These are phyloP conservation scores for Ophiognomonia clavigignenti-juglandacearum DNA, from an alignment of 2,329 filamentous ascomycete species.

Conservation along the genomic window DNA sequence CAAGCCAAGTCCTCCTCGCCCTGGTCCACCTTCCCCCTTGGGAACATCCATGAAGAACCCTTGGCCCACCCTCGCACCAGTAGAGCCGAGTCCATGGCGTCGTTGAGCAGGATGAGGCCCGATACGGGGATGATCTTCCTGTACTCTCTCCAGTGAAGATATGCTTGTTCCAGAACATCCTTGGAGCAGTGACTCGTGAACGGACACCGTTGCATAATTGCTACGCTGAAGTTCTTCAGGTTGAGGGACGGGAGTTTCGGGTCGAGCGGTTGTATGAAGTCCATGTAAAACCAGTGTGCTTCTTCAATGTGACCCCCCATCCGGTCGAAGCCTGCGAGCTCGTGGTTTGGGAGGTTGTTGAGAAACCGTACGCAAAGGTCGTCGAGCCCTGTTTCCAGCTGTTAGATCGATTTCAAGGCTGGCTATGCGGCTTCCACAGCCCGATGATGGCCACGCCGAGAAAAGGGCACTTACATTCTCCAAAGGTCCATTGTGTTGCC, in stretches of 20 bases:
- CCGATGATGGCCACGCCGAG: not conserved
- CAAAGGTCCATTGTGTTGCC: slow-evolving; percentile 13
- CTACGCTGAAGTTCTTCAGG: slow-evolving; percentile 78
- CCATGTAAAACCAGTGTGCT: slow-evolving; percentile 99
- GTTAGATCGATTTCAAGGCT: slow-evolving; percentile 15
- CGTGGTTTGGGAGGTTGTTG: slow-evolving; percentile 89
- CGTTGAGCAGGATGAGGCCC: slow-evolving; percentile 88
- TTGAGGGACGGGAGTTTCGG: slow-evolving; percentile 79
- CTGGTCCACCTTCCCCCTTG: slow-evolving; percentile 96
- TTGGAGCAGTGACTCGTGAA: slow-evolving; percentile 87
- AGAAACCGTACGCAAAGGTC: slow-evolving; percentile 97
- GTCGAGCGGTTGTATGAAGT: slow-evolving; percentile 91
- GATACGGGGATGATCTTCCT: slow-evolving; percentile 92
- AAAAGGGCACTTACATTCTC: slow-evolving; percentile 12
- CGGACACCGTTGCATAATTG: slow-evolving; percentile 94
- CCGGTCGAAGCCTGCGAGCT: slow-evolving; percentile 82
- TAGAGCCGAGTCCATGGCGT: slow-evolving; percentile 89
- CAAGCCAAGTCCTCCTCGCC: slow-evolving; percentile 92
- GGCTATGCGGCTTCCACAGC: not conserved
- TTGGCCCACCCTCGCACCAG: slow-evolving; percentile 99
- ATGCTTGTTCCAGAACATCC: slow-evolving; percentile 73
- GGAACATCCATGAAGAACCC: slow-evolving; percentile 92
- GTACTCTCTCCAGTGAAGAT: slow-evolving; percentile 88
- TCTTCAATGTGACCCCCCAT: slow-evolving; percentile 99
- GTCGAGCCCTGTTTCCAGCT: slow-evolving; percentile 72